Evolutionary conservation across 495 filamentous ascomycete genomes (phyloP).

Genomic region (Jackrogersella multiformis): DNA sequence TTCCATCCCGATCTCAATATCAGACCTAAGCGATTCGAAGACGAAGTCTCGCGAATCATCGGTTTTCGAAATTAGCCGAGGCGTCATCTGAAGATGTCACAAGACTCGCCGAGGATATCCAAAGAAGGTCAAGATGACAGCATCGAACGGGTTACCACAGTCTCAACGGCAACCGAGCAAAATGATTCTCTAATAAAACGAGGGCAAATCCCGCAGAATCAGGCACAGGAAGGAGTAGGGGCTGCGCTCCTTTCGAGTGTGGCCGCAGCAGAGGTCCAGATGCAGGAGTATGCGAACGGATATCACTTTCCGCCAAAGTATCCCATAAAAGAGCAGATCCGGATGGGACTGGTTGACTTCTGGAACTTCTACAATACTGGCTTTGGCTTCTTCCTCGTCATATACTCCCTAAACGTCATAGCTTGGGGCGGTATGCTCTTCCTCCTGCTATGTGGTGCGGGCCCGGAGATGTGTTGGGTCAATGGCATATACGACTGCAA

Average conservation of each 20-base stretch:
- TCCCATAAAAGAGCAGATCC: slow-evolving; percentile 66
- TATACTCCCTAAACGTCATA: slow-evolving; percentile 83
- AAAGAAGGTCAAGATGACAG: slow-evolving; percentile 31
- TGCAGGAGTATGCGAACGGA: slow-evolving; percentile 59
- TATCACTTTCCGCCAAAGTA: slow-evolving; percentile 77
- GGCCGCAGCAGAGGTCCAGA: slow-evolving; percentile 29
- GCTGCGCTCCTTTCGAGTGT: slow-evolving; percentile 26
- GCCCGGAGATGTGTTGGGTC: slow-evolving; percentile 76
- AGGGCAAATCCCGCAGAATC: slow-evolving; percentile 6
- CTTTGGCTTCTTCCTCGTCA: slow-evolving; percentile 73
- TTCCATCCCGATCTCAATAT: background rate
- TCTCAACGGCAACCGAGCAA: slow-evolving; percentile 36
- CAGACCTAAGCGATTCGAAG: background rate
- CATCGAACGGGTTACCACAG: slow-evolving; percentile 35
- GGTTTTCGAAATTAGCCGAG: background rate
- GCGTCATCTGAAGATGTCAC: slow-evolving; percentile 33
- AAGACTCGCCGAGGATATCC: slow-evolving; percentile 31
- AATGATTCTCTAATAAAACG: slow-evolving; percentile 35
- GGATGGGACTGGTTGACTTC: slow-evolving; percentile 64
- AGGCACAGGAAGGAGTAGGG: slow-evolving; percentile 21
- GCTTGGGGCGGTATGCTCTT: slow-evolving; percentile 95
- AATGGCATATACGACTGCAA: slow-evolving; percentile 67
- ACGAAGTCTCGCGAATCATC: background rate
- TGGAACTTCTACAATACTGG: slow-evolving; percentile 68
- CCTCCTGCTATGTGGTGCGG: slow-evolving; percentile 77